These are phyloP conservation scores for Astraeus odoratus DNA, from an alignment of 768 basidiomycete species.

Conservation along the genomic window DNA sequence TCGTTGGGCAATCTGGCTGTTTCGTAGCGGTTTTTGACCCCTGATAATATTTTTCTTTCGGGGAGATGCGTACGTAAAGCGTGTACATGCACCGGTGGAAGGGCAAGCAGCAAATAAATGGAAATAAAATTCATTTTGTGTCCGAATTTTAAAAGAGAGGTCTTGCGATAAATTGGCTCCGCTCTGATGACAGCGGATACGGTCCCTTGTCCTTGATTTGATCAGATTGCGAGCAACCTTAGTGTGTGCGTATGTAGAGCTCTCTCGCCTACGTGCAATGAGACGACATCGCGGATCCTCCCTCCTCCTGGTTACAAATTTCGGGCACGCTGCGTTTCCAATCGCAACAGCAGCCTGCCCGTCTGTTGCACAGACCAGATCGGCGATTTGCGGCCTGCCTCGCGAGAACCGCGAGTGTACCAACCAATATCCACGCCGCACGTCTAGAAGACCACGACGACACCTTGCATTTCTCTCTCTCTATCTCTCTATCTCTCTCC, in stretches of 20 bases:
- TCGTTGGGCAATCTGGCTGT: conserved; percentile 44
- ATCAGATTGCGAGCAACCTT: not conserved
- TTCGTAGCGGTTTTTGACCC: conserved; percentile 41
- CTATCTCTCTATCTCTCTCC: not conserved
- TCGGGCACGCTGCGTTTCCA: too few relatives aligned
- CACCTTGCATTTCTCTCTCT: not conserved
- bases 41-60: conserved; percentile 38
- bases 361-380: conserved; percentile 7
- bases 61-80: conserved; percentile 55
- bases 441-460: conserved; percentile 2
- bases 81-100: conserved; percentile 18
- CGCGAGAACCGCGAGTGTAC: conserved; percentile 10
- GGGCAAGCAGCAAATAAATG: conserved; percentile 12
- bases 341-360: too few relatives aligned
- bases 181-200: conserved; percentile 9
- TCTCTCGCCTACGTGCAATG: too few relatives aligned
- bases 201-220: conserved; percentile 2
- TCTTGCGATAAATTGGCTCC: conserved; percentile 19
- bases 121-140: conserved; percentile 30
- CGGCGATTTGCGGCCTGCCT: conserved; percentile 26
- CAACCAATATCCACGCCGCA: conserved; percentile 2
- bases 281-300: too few relatives aligned
- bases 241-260: too few relatives aligned
- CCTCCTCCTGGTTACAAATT: too few relatives aligned
- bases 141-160: conserved; percentile 10